These are phyloP conservation scores for Aspergillus affinis DNA, from an alignment of 495 filamentous ascomycete species.

Conservation along the genomic window DNA sequence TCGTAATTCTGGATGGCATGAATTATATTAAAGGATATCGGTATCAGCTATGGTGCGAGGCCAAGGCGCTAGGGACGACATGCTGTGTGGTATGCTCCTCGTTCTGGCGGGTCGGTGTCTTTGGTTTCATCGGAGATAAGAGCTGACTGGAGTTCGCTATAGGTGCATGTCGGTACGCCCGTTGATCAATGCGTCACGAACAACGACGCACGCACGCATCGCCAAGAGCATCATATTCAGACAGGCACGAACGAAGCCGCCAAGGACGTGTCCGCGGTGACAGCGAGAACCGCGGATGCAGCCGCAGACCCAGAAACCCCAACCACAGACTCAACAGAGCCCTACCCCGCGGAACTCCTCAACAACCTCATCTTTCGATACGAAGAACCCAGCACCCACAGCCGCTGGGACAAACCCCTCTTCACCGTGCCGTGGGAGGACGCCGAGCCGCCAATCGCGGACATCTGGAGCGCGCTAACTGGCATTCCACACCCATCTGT, in stretches of 20 bases:
- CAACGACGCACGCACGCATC: slow-evolving; percentile 34
- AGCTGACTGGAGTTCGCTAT: slow-evolving; percentile 8
- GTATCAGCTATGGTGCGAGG: slow-evolving; percentile 94
- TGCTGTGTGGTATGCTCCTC: slow-evolving; percentile 67
- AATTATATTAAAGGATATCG: slow-evolving; percentile 99
- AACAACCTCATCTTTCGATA: slow-evolving; percentile 94
- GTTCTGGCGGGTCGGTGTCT: too few species aligned
- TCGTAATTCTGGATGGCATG: slow-evolving; percentile 85
- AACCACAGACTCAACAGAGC: slow-evolving; percentile 43
- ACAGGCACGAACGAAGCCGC: background rate
- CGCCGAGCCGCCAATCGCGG: slow-evolving; percentile 58
- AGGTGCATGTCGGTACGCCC: slow-evolving; percentile 79
- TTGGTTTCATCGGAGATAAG: background rate
- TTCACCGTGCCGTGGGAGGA: slow-evolving; percentile 89
- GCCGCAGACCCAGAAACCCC: slow-evolving; percentile 4
- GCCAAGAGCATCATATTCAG: slow-evolving; percentile 1
- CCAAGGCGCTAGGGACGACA: slow-evolving; percentile 80
- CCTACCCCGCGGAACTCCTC: slow-evolving; percentile 69
- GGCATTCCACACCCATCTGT: slow-evolving; percentile 37
- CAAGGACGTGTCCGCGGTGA: too few species aligned
- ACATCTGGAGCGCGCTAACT: slow-evolving; percentile 78
- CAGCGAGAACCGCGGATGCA: background rate
- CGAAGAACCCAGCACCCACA: slow-evolving; percentile 95
- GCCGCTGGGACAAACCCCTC: slow-evolving; percentile 89
- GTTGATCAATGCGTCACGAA: slow-evolving; percentile 61